Conservation (phyloP, 1,139 yeast species). For the Candida sp. region DNA sequence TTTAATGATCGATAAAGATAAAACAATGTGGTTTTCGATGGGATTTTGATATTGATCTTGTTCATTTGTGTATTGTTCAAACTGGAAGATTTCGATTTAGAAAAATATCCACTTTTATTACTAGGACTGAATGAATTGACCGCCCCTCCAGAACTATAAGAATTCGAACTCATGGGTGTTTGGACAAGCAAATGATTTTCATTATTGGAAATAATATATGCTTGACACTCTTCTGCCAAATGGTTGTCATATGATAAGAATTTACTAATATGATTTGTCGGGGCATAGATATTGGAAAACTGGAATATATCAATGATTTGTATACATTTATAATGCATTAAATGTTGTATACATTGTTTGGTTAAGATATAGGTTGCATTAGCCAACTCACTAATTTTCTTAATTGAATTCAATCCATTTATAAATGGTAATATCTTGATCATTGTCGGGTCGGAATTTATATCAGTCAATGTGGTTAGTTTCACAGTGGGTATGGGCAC, state of each 20-base stretch:
- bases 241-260: constrained; percentile 57
- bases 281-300: constrained; percentile 84
- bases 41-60: constrained; percentile 32
- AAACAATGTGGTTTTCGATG: constrained; percentile 67
- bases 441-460: constrained; percentile 98
- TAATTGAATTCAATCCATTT: constrained; percentile 83
- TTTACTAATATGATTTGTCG: constrained; percentile 71
- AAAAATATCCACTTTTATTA: constrained; percentile 3
- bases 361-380: constrained; percentile 79
- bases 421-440: constrained; percentile 80
- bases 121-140: constrained; percentile 3
- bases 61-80: constrained; percentile 3
- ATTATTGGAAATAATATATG: constrained; percentile 52
- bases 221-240: constrained; percentile 84
- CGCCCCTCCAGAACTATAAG: neutral
- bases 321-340: constrained; percentile 86
- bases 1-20: constrained; percentile 73
- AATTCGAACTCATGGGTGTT: constrained; percentile 2
- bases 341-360: constrained; percentile 84
- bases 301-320: constrained; percentile 85
- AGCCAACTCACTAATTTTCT: constrained; percentile 73
- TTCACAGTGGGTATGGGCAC: constrained; percentile 89
- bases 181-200: neutral
- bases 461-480: constrained; percentile 68
- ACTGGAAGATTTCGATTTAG: constrained; percentile 7